phyloP scores from a whole-genome alignment of 306 rosid genomes.

The Hylodesmum podocarpum region DNA sequence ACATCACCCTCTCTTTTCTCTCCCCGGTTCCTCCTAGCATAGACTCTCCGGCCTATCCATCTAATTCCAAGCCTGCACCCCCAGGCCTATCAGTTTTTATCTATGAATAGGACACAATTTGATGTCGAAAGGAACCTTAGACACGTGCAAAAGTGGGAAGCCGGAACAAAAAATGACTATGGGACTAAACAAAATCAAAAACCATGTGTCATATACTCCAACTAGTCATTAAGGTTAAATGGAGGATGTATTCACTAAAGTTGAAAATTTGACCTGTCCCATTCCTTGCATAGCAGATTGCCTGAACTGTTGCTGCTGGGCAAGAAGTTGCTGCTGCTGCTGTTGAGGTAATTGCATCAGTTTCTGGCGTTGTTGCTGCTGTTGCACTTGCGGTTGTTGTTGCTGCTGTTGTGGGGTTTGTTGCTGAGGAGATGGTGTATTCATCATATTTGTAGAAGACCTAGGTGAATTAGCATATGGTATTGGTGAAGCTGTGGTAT shows the following conservation, averaged over 20 bases:
- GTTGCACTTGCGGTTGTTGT: slow-evolving; percentile 47
- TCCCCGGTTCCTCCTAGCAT: too few relatives aligned
- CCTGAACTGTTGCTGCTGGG: slow-evolving; percentile 84
- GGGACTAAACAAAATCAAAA: slow-evolving; percentile 11
- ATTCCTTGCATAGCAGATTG: slow-evolving; percentile 87
- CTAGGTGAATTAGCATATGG: slow-evolving; percentile 97
- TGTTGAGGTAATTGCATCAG: slow-evolving; percentile 80
- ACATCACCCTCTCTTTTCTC: too few relatives aligned
- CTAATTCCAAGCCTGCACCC: too few relatives aligned
- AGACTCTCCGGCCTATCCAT: too few relatives aligned
- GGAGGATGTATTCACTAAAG: neutral
- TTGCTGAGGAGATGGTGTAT: slow-evolving; percentile 94
- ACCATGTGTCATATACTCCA: neutral
- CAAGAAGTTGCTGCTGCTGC: slow-evolving; percentile 78
- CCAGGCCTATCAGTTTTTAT: too few relatives aligned
- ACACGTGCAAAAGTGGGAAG: neutral
- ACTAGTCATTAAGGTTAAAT: slow-evolving; percentile 13
- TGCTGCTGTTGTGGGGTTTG: slow-evolving; percentile 72
- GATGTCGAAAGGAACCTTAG: neutral
- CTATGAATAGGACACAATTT: neutral
- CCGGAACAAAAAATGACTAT: neutral
- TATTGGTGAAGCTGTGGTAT: slow-evolving; percentile 73
- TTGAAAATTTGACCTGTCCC: slow-evolving; percentile 61
- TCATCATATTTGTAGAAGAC: slow-evolving; percentile 78
- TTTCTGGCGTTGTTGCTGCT: slow-evolving; percentile 66